These are phyloP conservation scores for Hypomyces perniciosus DNA, from an alignment of 2,329 filamentous ascomycete species.

Conservation along the genomic window DNA sequence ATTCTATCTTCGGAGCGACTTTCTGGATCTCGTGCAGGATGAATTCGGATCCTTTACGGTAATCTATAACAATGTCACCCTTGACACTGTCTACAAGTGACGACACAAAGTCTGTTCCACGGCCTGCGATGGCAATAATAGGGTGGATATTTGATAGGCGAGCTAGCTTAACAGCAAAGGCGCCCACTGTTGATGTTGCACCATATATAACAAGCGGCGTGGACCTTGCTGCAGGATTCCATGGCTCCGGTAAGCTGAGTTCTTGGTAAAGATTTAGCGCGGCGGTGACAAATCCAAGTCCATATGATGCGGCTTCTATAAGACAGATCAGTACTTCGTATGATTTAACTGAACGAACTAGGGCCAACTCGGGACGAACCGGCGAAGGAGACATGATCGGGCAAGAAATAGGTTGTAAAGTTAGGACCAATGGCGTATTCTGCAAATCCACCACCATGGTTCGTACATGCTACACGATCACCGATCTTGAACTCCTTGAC, in stretches of 20 bases:
- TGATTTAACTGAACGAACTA: constrained; percentile 3
- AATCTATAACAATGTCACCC: constrained; percentile 19
- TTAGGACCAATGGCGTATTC: constrained; percentile 53
- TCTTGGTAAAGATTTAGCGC: constrained; percentile 30
- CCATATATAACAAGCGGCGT: constrained; percentile 40
- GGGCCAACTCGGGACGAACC: not conserved
- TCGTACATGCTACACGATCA: constrained; percentile 40
- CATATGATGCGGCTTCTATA: not conserved
- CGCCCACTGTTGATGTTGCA: constrained; percentile 46
- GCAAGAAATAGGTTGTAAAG: constrained; percentile 50
- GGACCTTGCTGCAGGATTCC: not conserved
- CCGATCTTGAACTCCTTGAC: constrained; percentile 23
- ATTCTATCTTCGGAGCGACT: too few relatives aligned
- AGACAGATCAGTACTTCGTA: not conserved
- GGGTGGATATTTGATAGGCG: constrained; percentile 48
- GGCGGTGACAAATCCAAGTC: constrained; percentile 37
- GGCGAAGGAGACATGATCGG: constrained; percentile 42
- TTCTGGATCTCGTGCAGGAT: too few relatives aligned
- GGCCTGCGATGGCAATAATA: constrained; percentile 50
- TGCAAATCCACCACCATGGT: constrained; percentile 48
- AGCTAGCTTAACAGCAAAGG: constrained; percentile 52
- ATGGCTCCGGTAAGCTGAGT: not conserved
- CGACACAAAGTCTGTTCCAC: constrained; percentile 9
- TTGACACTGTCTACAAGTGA: constrained; percentile 13
- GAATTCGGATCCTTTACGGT: constrained; percentile 14